Conservation (phyloP, 352 stramenopile genomes). For the Pythium brassicae region DNA sequence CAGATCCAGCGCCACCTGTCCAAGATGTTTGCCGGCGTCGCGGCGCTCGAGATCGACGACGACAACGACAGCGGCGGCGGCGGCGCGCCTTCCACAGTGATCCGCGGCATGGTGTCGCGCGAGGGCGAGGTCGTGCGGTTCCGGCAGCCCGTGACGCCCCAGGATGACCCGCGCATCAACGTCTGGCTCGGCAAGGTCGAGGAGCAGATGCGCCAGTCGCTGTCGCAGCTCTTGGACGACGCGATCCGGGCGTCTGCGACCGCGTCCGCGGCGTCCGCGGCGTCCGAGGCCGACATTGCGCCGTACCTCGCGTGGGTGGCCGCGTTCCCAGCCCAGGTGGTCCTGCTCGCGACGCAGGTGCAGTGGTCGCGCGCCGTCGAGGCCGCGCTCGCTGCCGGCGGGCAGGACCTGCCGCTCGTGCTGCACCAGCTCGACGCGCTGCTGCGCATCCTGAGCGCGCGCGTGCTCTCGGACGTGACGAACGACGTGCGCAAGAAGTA, state of each 20-base stretch:
- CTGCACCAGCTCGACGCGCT: slow-evolving; percentile 75
- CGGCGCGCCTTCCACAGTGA: too few species aligned
- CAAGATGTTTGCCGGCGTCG: slow-evolving; percentile 99
- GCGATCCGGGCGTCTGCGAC: slow-evolving; percentile 83
- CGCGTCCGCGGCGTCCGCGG: slow-evolving; percentile 67
- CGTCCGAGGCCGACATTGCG: slow-evolving; percentile 66
- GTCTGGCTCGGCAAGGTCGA: slow-evolving; percentile 97
- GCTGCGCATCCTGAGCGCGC: slow-evolving; percentile 95
- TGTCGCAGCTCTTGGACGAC: slow-evolving; percentile 94
- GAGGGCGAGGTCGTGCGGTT: slow-evolving; percentile 98
- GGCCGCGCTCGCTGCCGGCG: slow-evolving; percentile 72
- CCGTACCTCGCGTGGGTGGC: slow-evolving; percentile 97
- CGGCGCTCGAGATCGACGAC: slow-evolving; percentile 83
- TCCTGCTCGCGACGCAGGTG: slow-evolving; percentile 98
- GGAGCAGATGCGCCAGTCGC: slow-evolving; percentile 94
- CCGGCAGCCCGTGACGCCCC: slow-evolving; percentile 88
- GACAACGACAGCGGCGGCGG: too few species aligned
- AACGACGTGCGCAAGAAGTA: slow-evolving; percentile 97
- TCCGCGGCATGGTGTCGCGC: slow-evolving; percentile 95
- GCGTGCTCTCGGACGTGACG: slow-evolving; percentile 93
- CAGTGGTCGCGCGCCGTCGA: slow-evolving; percentile 97
- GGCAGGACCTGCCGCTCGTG: slow-evolving; percentile 35
- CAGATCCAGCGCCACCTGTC: slow-evolving; percentile 97
- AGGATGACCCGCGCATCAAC: slow-evolving; percentile 90
- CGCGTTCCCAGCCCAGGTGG: slow-evolving; percentile 97